Percentiles rank a stretch among this genome's conserved stretches.
Evolutionary conservation across 2,329 filamentous ascomycete genomes (phyloP).

Genomic region (Fusarium azukiicola): DNA sequence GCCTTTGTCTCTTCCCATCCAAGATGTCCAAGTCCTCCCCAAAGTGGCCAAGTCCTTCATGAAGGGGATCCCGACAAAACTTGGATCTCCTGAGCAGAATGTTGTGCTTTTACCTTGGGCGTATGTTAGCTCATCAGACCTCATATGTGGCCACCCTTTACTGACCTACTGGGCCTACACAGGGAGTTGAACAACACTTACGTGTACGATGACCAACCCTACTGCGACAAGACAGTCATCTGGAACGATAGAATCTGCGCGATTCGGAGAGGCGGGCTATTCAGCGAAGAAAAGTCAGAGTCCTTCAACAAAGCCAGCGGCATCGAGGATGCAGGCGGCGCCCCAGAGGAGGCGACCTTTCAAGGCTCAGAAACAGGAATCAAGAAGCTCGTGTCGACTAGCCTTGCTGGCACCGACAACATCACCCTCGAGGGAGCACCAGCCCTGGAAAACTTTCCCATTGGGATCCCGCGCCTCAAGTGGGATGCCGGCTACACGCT

Average conservation of each 20-base stretch:
- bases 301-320: conserved; percentile 35
- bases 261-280: conserved; percentile 48
- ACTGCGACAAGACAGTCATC: conserved; percentile 54
- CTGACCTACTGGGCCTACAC: conserved; percentile 15
- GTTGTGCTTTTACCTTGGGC: conserved; percentile 58
- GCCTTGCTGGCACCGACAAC: conserved; percentile 50
- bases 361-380: conserved; percentile 49
- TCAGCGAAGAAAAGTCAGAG: conserved; percentile 41
- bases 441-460: conserved; percentile 36
- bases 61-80: conserved; percentile 51
- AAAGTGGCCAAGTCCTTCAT: conserved; percentile 53
- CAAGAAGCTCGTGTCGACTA: conserved; percentile 46
- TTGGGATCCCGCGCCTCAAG: conserved; percentile 52
- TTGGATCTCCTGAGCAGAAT: conserved; percentile 54
- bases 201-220: conserved; percentile 56
- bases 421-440: conserved; percentile 28
- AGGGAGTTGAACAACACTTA: conserved; percentile 63
- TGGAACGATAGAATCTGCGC: conserved; percentile 56
- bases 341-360: conserved; percentile 31
- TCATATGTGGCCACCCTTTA: accelerated
- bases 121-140: conserved; percentile 43
- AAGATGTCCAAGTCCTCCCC: conserved; percentile 51
- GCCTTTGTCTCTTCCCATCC: conserved; percentile 38
- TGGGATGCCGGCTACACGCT: conserved; percentile 56
- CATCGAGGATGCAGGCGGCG: conserved; percentile 47